Percentiles rank a stretch among this genome's conserved stretches.
phyloP scores from a whole-genome alignment of 371 early-diverging fungal genomes.

The Saksenaea vasiformis region DNA sequence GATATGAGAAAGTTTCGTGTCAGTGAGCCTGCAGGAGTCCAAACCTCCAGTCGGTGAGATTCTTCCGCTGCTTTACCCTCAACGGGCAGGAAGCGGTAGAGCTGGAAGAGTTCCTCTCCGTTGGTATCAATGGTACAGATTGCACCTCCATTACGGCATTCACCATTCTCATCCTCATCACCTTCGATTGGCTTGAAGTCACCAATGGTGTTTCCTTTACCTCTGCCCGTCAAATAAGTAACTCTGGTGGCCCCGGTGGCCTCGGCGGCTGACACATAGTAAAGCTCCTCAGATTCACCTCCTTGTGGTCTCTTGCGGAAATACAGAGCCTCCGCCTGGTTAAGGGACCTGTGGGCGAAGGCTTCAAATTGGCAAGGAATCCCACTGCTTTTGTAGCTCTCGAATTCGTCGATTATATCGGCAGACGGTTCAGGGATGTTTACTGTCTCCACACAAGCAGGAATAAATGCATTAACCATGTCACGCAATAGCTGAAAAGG shows the following conservation, averaged over 20 bases:
- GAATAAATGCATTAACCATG: background rate
- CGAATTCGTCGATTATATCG: background rate
- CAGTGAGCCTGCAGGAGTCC: background rate
- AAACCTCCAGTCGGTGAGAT: background rate
- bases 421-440: background rate
- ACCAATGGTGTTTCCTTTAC: slow-evolving; percentile 8
- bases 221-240: slow-evolving; percentile 6
- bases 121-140: slow-evolving; percentile 7
- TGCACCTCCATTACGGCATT: slow-evolving; percentile 6
- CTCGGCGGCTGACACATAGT: background rate
- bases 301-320: slow-evolving; percentile 6
- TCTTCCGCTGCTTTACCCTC: background rate
- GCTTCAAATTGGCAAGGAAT: background rate
- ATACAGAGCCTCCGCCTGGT: slow-evolving; percentile 5
- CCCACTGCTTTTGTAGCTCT: background rate
- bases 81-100: background rate
- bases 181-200: background rate
- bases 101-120: slow-evolving; percentile 10
- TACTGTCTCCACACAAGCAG: background rate
- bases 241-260: background rate
- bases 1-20: background rate
- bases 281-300: slow-evolving; percentile 7
- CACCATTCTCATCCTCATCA: slow-evolving; percentile 10
- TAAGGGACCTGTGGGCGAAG: slow-evolving; percentile 1
- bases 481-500: too few relatives aligned